A percentile compares a stretch with the other conserved stretches of the same genome.
These are phyloP conservation scores for Globisporangium paroecandrum DNA, from an alignment of 352 stramenopile species.

Conservation along the genomic window DNA sequence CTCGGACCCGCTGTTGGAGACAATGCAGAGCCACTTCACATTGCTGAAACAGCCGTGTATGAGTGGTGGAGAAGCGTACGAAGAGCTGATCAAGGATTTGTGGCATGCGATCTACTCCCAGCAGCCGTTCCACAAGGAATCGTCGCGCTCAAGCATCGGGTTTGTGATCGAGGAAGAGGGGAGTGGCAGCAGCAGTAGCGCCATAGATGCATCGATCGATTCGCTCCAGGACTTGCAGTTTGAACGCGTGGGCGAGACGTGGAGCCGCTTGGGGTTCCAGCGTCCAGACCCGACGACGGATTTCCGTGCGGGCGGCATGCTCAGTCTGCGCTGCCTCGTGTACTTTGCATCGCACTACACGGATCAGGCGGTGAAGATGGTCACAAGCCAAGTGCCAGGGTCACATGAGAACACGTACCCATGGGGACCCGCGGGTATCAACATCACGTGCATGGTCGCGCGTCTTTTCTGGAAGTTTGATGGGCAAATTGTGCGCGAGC, in stretches of 20 bases:
- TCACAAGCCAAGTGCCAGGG: constrained; percentile 70
- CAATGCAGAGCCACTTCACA: constrained; percentile 66
- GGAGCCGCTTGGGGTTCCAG: constrained; percentile 82
- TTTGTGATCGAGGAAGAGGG: constrained; percentile 19
- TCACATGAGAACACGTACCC: constrained; percentile 82
- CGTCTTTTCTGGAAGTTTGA: constrained; percentile 81
- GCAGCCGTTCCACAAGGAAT: constrained; percentile 31
- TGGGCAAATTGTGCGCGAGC: constrained; percentile 61
- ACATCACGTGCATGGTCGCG: constrained; percentile 81
- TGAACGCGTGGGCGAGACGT: constrained; percentile 69
- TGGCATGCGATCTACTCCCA: constrained; percentile 70
- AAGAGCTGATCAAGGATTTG: constrained; percentile 52
- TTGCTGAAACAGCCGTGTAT: constrained; percentile 71
- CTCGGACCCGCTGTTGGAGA: constrained; percentile 42
- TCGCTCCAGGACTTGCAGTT: constrained; percentile 33
- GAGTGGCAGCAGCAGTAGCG: background rate
- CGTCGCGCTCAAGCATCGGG: constrained; percentile 16
- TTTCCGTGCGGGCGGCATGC: constrained; percentile 75
- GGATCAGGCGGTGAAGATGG: constrained; percentile 67
- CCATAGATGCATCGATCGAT: background rate
- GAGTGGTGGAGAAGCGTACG: constrained; percentile 57
- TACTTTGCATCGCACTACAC: constrained; percentile 77
- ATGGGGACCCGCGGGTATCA: constrained; percentile 81
- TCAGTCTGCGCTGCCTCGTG: constrained; percentile 77
- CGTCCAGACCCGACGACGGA: constrained; percentile 82